Base-by-base conservation (phyloP, 495 filamentous ascomycete genomes). In the Achaetomiella virescens region DNA sequence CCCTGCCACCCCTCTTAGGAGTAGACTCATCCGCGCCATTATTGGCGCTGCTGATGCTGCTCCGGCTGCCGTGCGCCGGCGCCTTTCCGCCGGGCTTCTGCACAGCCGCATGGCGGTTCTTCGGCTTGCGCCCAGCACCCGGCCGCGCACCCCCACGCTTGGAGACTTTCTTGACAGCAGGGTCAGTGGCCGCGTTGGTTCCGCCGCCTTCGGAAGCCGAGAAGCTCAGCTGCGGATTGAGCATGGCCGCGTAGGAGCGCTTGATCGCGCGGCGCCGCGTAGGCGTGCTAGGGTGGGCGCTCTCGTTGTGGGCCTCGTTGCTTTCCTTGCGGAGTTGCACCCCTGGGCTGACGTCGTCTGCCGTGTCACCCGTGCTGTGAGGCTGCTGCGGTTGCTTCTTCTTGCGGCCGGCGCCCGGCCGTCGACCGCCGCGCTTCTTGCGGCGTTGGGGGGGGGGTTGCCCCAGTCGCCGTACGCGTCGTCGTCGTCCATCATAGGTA, bases 81-180 rank as follows among this genome's bases (percentile, higher is more conserved):
- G 36, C 27, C 3, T n/a, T 50, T n/a, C n/a, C 25, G 25, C 25
- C 41, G 18, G 46, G 17, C 33, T 47, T 55, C 17, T 14, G 27
- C 12, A 3, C 12, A 0, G 38, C 53, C 15, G 55, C 31, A 1
- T 44, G 44, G 0, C 55, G 61, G 25, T 61, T 55, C 38, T 65
- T 70, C 0, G 65, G 65, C 40, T 70, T 70, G 14, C 67, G 61
- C 1, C 67, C 67, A 2, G 67, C 67, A 29, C 67, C 67, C 48
- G 67, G 67, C 10, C 67, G 56, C 15, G 65, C 67, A 25, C 67
- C 67, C 18, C 67, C 67, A 40, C 67, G 58, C 52, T 66, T 68
- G 25, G 67, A 64, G 25, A 41, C 18, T 37, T 66, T 65, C 45
- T 67, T 69, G 9, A 59, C 43, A n/a, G 25, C 38, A n/a, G 31